phyloP scores from a whole-genome alignment of 371 early-diverging fungal genomes.

The Parasitella parasitica region DNA sequence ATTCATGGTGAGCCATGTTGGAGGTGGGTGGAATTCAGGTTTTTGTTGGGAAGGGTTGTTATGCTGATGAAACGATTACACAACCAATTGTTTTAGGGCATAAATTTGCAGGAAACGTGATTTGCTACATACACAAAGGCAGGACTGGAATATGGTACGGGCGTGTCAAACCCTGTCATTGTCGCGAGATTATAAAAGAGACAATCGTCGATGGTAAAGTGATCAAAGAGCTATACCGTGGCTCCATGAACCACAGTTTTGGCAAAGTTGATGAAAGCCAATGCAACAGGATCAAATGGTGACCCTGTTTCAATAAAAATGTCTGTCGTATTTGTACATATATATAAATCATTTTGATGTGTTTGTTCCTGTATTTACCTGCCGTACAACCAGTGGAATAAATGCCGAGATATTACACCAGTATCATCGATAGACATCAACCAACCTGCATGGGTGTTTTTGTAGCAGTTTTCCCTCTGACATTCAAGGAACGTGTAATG shows the following conservation, averaged over 20 bases:
- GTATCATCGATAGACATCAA: too few species aligned
- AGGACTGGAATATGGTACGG: constrained; percentile 67
- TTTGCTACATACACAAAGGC: constrained; percentile 60
- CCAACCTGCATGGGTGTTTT: too few species aligned
- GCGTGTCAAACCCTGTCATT: constrained; percentile 63
- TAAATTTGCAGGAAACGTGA: constrained; percentile 81
- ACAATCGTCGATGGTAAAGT: constrained; percentile 57
- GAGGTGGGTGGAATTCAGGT: constrained; percentile 55
- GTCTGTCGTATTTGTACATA: not conserved
- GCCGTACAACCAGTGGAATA: too few species aligned
- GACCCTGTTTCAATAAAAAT: not conserved
- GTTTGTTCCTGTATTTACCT: too few species aligned
- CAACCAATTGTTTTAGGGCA: constrained; percentile 48
- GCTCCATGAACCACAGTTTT: constrained; percentile 59
- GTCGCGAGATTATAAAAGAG: constrained; percentile 54
- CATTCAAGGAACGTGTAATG: too few species aligned
- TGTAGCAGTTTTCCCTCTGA: too few species aligned
- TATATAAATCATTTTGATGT: not conserved
- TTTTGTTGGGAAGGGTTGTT: not conserved
- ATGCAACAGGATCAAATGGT: constrained; percentile 28
- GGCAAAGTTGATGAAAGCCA: constrained; percentile 10
- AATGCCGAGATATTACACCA: too few species aligned
- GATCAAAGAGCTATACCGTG: constrained; percentile 64
- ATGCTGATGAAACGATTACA: not conserved
- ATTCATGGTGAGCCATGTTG: constrained; percentile 68